A percentile compares a stretch with the other conserved stretches of the same genome.
These are phyloP conservation scores for Microdochium trichocladiopsis DNA, from an alignment of 2,329 filamentous ascomycete species.

Conservation along the genomic window DNA sequence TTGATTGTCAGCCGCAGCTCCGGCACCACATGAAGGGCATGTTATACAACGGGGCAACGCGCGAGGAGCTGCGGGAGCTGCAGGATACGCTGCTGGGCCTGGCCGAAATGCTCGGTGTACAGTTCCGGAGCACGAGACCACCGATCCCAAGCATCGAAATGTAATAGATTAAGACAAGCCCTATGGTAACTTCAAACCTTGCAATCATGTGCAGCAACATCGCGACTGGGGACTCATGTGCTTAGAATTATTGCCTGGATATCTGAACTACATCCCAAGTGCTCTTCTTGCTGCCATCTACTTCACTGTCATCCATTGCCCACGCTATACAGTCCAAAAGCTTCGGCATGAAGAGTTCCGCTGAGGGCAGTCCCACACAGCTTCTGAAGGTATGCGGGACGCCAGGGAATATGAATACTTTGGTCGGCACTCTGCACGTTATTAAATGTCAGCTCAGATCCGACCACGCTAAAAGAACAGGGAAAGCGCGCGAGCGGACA, in stretches of 20 bases:
- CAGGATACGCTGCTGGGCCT: neutral
- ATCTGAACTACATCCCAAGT: too few species aligned
- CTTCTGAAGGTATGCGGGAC: neutral
- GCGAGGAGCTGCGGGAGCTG: constrained; percentile 1
- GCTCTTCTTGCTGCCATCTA: neutral
- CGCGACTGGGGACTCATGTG: too few species aligned
- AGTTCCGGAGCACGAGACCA: neutral
- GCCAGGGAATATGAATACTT: neutral
- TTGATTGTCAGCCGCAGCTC: constrained; percentile 4
- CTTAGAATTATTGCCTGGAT: too few species aligned
- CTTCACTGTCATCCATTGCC: neutral
- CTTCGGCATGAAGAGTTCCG: neutral
- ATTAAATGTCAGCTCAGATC: neutral
- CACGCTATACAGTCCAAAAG: neutral
- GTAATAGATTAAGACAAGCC: too few species aligned
- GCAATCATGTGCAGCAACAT: too few species aligned
- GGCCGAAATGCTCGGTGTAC: neutral
- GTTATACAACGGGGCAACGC: constrained; percentile 5
- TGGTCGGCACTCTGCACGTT: neutral
- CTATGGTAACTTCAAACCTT: too few species aligned
- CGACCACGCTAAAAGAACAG: neutral
- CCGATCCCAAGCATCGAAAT: neutral
- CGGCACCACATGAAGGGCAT: constrained; percentile 5
- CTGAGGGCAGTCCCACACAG: neutral
- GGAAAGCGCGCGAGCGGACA: neutral